phyloP scores from a whole-genome alignment of 2,329 filamentous ascomycete species.

The Aspergillus transmontanensis region DNA sequence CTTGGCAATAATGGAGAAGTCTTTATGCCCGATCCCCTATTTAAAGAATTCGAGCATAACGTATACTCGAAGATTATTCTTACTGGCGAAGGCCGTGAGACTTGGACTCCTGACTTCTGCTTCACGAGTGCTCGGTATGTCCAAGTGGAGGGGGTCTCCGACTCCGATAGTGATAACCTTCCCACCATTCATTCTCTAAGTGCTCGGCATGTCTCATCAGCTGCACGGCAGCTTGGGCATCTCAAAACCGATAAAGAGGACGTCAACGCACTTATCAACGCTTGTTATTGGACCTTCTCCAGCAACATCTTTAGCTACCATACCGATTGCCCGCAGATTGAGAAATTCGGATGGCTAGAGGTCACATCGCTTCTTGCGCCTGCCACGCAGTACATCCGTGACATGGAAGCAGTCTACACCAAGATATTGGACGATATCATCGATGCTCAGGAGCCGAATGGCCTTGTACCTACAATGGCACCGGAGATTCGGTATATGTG shows the following conservation, averaged over 20 bases:
- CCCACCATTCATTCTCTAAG: slow-evolving; percentile 21
- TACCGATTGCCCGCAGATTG: slow-evolving; percentile 51
- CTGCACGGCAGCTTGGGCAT: slow-evolving; percentile 21
- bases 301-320: slow-evolving; percentile 51
- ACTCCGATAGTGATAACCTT: slow-evolving; percentile 9
- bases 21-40: slow-evolving; percentile 28
- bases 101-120: slow-evolving; percentile 27
- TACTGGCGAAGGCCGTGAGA: slow-evolving; percentile 21
- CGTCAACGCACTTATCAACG: slow-evolving; percentile 33
- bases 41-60: slow-evolving; percentile 28
- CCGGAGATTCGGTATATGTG: slow-evolving; percentile 54
- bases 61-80: slow-evolving; percentile 24
- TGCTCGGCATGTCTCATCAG: slow-evolving; percentile 26
- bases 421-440: slow-evolving; percentile 53
- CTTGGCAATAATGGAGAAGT: slow-evolving; percentile 22
- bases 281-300: slow-evolving; percentile 50
- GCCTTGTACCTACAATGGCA: slow-evolving; percentile 52
- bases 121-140: slow-evolving; percentile 29
- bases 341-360: slow-evolving; percentile 55
- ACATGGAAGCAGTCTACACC: slow-evolving; percentile 51
- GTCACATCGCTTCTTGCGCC: slow-evolving; percentile 51
- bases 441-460: slow-evolving; percentile 49
- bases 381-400: slow-evolving; percentile 50
- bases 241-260: slow-evolving; percentile 28
- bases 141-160: slow-evolving; percentile 25